phyloP scores from a whole-genome alignment of 495 filamentous ascomycete genomes.

The Talaromyces trachyspermus region DNA sequence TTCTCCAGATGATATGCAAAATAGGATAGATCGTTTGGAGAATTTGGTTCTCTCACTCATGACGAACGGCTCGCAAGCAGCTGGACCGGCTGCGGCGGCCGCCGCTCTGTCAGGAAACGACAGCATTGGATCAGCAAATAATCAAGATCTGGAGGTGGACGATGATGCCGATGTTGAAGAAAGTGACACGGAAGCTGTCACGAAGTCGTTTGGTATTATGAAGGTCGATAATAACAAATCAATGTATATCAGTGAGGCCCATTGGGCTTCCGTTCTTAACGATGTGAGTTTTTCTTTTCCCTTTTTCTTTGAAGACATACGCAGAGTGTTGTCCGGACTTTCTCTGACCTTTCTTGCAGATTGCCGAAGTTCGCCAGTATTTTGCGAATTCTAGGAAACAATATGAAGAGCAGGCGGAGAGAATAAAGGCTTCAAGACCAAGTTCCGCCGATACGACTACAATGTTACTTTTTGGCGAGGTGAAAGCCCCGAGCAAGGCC shows the following conservation, averaged over 20 bases:
- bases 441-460: conserved; percentile 57
- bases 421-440: conserved; percentile 57
- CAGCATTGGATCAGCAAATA: conserved; percentile 41
- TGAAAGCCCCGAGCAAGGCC: conserved; percentile 55
- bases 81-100: conserved; percentile 54
- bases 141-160: conserved; percentile 46
- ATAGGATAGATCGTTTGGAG: conserved; percentile 94
- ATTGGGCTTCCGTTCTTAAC: conserved; percentile 82
- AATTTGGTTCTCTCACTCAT: conserved; percentile 91
- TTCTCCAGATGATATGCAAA: conserved; percentile 95
- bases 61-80: conserved; percentile 73
- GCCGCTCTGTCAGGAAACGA: conserved; percentile 57
- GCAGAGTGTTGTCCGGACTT: no score
- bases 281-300: conserved; percentile 47
- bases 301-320: no score
- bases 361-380: conserved; percentile 88
- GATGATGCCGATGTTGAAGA: conserved; percentile 49
- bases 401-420: conserved; percentile 52
- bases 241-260: conserved; percentile 78
- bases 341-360: conserved; percentile 44
- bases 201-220: conserved; percentile 79
- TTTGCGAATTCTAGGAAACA: conserved; percentile 66
- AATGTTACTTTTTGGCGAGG: conserved; percentile 61
- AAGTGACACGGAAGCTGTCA: conserved; percentile 82
- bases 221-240: conserved; percentile 81